Evolutionary conservation across 1,139 yeast species (phyloP).

Genomic region (Nematodospora anomalae): DNA sequence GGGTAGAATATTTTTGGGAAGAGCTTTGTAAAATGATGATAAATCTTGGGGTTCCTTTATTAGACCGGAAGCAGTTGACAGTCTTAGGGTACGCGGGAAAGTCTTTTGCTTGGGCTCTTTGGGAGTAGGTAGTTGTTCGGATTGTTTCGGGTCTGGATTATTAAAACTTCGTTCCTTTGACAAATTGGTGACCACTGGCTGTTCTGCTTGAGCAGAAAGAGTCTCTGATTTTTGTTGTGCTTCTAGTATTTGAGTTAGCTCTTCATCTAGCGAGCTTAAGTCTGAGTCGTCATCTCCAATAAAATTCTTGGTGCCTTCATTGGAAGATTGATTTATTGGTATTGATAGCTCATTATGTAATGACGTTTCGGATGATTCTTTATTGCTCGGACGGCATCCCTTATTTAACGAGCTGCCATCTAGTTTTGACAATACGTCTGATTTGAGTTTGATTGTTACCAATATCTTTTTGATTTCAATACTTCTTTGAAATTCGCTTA

Average conservation of each 20-base stretch:
- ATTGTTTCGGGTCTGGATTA: background rate
- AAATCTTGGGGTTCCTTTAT: background rate
- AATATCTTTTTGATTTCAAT: background rate
- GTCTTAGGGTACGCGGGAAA: background rate
- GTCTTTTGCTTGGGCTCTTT: background rate
- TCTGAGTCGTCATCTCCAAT: background rate
- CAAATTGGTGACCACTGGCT: background rate
- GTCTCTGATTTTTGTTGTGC: background rate
- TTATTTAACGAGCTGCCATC: background rate
- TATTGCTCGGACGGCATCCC: background rate
- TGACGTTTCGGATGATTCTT: background rate
- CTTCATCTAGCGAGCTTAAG: background rate
- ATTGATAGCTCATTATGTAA: background rate
- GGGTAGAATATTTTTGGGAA: conserved; percentile 28
- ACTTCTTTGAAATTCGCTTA: background rate
- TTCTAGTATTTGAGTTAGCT: background rate
- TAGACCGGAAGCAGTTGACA: background rate
- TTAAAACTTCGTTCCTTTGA: no score
- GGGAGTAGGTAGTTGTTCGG: background rate
- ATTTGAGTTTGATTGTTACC: background rate
- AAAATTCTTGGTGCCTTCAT: background rate
- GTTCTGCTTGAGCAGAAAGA: background rate
- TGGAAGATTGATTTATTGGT: background rate
- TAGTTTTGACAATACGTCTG: background rate
- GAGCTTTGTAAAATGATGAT: conserved; percentile 18